These are phyloP conservation scores for Bodo saltans DNA, from an alignment of 78 protist genomes.

Conservation along the genomic window DNA sequence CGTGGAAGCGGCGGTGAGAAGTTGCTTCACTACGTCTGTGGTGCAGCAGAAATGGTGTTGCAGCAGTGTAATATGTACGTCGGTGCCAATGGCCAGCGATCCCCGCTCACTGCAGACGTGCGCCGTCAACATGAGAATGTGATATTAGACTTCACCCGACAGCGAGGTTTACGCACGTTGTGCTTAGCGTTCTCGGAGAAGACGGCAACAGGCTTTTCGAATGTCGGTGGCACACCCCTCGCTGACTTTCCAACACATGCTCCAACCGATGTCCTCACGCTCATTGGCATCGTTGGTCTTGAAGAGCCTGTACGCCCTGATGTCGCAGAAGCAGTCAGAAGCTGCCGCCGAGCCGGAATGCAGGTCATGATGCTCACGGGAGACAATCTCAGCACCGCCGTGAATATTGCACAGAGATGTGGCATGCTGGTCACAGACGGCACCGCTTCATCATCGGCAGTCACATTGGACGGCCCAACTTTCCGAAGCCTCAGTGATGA, in stretches of 20 bases:
- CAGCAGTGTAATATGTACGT: slow-evolving; percentile 43
- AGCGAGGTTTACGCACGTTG: slow-evolving; percentile 81
- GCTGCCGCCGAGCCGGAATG: slow-evolving; percentile 84
- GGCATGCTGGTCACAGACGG: slow-evolving; percentile 57
- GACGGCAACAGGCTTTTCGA: background rate
- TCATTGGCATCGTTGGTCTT: slow-evolving; percentile 81
- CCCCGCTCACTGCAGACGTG: slow-evolving; percentile 21
- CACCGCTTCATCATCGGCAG: too few relatives aligned
- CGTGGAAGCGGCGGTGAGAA: background rate
- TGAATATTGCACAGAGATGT: slow-evolving; percentile 65
- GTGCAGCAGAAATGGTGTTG: slow-evolving; percentile 87
- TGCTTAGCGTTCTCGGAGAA: slow-evolving; percentile 58
- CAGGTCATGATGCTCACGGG: slow-evolving; percentile 91
- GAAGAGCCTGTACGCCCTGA: slow-evolving; percentile 93
- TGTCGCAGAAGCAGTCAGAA: slow-evolving; percentile 78
- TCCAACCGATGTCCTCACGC: slow-evolving; percentile 43
- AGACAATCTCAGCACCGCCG: slow-evolving; percentile 81
- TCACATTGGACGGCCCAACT: slow-evolving; percentile 76
- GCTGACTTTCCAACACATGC: background rate
- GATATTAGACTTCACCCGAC: slow-evolving; percentile 39
- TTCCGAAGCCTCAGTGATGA: slow-evolving; percentile 62
- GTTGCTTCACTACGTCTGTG: slow-evolving; percentile 64
- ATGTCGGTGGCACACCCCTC: too few relatives aligned
- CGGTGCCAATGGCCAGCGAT: slow-evolving; percentile 1
- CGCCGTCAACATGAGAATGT: background rate